These are phyloP conservation scores for Malassezia slooffiae DNA, from an alignment of 1,284 basidiomycete species.

Conservation along the genomic window DNA sequence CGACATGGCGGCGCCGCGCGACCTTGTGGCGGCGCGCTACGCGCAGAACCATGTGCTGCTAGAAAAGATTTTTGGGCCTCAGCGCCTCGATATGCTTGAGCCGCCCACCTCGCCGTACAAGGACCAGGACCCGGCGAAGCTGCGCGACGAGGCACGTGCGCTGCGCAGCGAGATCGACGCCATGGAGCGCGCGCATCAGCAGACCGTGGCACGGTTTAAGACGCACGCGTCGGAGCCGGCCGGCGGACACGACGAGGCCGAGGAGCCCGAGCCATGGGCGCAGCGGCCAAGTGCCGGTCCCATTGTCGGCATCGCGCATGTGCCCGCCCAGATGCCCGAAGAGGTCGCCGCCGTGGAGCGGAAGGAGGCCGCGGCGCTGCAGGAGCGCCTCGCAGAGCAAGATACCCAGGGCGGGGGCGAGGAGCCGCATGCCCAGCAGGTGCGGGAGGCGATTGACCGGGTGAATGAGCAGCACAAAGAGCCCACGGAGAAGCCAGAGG, in stretches of 20 bases:
- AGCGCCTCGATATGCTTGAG: conserved; percentile 18
- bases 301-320: conserved; percentile 32
- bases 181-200: conserved; percentile 2
- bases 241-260: conserved; percentile 11
- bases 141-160: conserved; percentile 15
- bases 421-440: neutral
- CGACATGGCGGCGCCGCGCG: conserved; percentile 32
- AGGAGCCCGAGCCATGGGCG: conserved; percentile 15
- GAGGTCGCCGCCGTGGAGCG: conserved; percentile 2
- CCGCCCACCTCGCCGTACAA: conserved; percentile 33
- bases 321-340: conserved; percentile 18
- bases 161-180: conserved; percentile 16
- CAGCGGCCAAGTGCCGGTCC: conserved; percentile 20
- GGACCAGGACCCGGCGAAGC: conserved; percentile 15
- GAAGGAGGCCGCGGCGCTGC: too few relatives aligned
- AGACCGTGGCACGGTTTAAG: neutral
- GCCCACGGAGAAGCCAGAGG: too few relatives aligned
- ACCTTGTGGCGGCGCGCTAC: conserved; percentile 37
- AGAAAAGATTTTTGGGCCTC: conserved; percentile 34
- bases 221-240: neutral
- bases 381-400: too few relatives aligned
- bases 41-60: conserved; percentile 40
- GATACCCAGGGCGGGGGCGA: too few relatives aligned
- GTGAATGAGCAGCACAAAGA: neutral
- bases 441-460: neutral